These are phyloP conservation scores for Marchantia paleacea DNA, from an alignment of 225 moss, liverwort and hornwort species.

Conservation along the genomic window DNA sequence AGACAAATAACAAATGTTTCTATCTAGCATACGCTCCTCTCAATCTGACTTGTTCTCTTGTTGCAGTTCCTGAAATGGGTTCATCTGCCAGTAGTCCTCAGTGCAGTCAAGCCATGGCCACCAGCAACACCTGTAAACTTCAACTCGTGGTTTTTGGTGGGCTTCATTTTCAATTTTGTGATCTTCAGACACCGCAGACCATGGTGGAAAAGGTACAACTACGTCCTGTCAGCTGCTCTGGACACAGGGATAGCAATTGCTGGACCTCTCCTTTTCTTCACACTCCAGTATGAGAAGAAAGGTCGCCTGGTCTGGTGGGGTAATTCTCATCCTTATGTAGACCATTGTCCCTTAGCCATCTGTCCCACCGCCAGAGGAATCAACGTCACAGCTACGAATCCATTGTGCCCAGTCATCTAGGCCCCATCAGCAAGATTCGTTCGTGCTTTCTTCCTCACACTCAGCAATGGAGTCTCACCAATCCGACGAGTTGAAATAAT, in stretches of 20 bases:
- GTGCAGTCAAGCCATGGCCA: constrained; percentile 69
- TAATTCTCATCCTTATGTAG: constrained; percentile 27
- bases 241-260: constrained; percentile 46
- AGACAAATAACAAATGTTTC: neutral
- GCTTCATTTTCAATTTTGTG: constrained; percentile 62
- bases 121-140: constrained; percentile 69
- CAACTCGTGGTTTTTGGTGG: constrained; percentile 65
- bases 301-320: constrained; percentile 35
- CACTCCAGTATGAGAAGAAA: constrained; percentile 13
- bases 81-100: constrained; percentile 58
- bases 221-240: constrained; percentile 45
- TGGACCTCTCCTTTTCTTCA: constrained; percentile 39
- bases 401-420: constrained; percentile 36
- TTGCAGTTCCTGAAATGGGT: constrained; percentile 53
- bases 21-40: neutral
- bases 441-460: neutral
- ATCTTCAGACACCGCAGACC: constrained; percentile 45
- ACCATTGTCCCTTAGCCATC: constrained; percentile 39
- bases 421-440: neutral
- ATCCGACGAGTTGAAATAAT: neutral
- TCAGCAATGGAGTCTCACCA: neutral
- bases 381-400: constrained; percentile 32
- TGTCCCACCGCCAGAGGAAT: constrained; percentile 42
- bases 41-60: constrained; percentile 9
- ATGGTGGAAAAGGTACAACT: constrained; percentile 50